Base-by-base conservation (phyloP, 768 basidiomycete genomes). In the Tulasnella sp. region DNA sequence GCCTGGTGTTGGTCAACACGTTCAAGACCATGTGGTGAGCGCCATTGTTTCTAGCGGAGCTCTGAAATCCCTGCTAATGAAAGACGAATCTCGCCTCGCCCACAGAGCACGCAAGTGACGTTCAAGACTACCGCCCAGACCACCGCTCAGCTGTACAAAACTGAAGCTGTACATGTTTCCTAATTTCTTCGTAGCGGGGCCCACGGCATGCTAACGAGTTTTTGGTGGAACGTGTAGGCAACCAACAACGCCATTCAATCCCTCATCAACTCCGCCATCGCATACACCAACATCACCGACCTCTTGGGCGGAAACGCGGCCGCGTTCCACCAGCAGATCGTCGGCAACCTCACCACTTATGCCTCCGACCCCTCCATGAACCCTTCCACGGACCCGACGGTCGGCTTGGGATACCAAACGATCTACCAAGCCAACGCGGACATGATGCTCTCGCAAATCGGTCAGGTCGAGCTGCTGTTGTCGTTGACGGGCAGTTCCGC, bases 231-330 rank as follows among this genome's bases (percentile, higher is more conserved):
- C 40, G n/a, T 23, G 61, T 37, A 69, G 44, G 40, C 80, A 6
- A 75, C 39, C 46, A 26, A 78, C 75, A 72, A 72, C 39, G 69
- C 80, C 75, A 89, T 88, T 83, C 81, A 86, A 20, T 90, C 90
- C 3, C 89, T 88, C 82, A 85, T 91, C 82, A 92, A 91, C 85
- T 87, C 89, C 44, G 90, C 90, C 5, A 89, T 88, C 51, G 88
- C 88, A 7, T 92, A 90, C 81, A 85, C 87, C 80, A 90, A 90
- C 83, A 84, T 86, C 79, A 86, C 87, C 57, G 83, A 83, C 44
- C 85, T 89, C 42, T 84, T 89, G 78, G 86, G 77, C 57, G n/a
- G 73, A 42, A 72, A 79, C n/a, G 85, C 85, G 16, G 48, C 82
- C 6, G 81, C 82, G 15, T 84, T 87, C 80, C 81, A 84, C 76